phyloP scores from a whole-genome alignment of 2,329 filamentous ascomycete genomes.

The Monascus ruber region DNA sequence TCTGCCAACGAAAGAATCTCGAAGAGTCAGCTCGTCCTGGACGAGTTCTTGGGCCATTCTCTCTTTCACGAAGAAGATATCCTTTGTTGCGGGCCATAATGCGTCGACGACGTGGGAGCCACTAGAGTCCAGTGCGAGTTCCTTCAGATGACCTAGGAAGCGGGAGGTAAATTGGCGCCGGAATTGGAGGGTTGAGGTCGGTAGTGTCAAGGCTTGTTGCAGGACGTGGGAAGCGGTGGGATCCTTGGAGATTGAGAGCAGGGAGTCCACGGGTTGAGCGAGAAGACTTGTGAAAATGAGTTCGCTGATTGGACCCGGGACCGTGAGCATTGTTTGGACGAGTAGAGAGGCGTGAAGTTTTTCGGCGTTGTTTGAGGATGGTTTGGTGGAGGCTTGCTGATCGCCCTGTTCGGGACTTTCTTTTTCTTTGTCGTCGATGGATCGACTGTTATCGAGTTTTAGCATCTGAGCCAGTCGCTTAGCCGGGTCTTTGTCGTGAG shows the following conservation, averaged over 20 bases:
- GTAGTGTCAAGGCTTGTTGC: conserved; percentile 49
- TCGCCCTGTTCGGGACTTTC: conserved; percentile 34
- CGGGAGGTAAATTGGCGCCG: conserved; percentile 53
- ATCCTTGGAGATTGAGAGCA: conserved; percentile 56
- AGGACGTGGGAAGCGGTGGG: conserved; percentile 49
- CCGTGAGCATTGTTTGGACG: conserved; percentile 64
- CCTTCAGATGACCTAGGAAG: conserved; percentile 50
- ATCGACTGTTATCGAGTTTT: conserved; percentile 38
- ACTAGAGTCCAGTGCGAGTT: conserved; percentile 48
- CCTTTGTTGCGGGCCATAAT: conserved; percentile 52
- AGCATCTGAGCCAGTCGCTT: conserved; percentile 50
- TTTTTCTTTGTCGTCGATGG: conserved; percentile 35
- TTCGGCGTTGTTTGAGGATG: conserved; percentile 31
- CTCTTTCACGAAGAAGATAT: conserved; percentile 56
- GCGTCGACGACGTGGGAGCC: conserved; percentile 59
- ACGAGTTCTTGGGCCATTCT: conserved; percentile 53
- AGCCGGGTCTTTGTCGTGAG: conserved; percentile 41
- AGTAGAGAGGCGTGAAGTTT: conserved; percentile 76
- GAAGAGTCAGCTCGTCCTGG: conserved; percentile 46
- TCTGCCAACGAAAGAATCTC: conserved; percentile 54
- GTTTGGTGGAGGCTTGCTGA: conserved; percentile 7
- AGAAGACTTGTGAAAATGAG: conserved; percentile 64
- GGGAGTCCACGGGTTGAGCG: conserved; percentile 43
- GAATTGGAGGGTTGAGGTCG: conserved; percentile 43
- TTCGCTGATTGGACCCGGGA: conserved; percentile 56